Evolutionary conservation across 176 grass and related monocot genomes (phyloP), one percentile per base, ranked within the genome.

Genomic region (Musa acuminata): DNA sequence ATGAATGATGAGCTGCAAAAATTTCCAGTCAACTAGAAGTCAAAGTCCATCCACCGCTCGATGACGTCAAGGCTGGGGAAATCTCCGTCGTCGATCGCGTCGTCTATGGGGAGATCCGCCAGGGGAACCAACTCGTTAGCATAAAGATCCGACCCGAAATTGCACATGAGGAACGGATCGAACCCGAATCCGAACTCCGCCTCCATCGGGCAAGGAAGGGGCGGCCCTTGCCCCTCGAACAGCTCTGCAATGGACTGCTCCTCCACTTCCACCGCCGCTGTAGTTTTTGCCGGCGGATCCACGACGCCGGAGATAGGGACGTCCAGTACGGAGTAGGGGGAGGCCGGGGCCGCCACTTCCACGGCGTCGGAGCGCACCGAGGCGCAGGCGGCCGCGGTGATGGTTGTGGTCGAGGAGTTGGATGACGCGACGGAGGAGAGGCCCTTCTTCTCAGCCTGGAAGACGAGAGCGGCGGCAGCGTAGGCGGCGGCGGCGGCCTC

Each of bases 401-500:
- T 43, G 35, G 4, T 23, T 0, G 71, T 17, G 11, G 81, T 62
- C 0, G 8, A 8, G 23, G 70, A 66, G 3, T 83, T 51, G 0
- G 80, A 78, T 2, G 64, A 3, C 10, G 51, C 67, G 11, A 78
- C 88, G 19, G 82, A 72, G 82, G 82, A 79, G 35, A 81, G 79
- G 0, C 4, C 35, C 35, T 76, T 55, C 49, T 90, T 92, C 78
- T 96, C 87, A 22, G 88, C 89, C 2, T 80, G 79, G 23, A 96
- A 87, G 79, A 49, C 67, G 17, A 81, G 51, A 27, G 89, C 88
- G 24, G 89, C 84, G 0, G 85, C 73, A 2, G 85, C 80, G 57
- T 96, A 96, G 20, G 92, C 92, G 0, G 87, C 76, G 0, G 87
- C 89, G 57, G 93, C 93, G 29, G 73, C 25, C 8, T 85, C 85